Conservation (phyloP, 257 asterid species). For the Pogostemon cablin region DNA sequence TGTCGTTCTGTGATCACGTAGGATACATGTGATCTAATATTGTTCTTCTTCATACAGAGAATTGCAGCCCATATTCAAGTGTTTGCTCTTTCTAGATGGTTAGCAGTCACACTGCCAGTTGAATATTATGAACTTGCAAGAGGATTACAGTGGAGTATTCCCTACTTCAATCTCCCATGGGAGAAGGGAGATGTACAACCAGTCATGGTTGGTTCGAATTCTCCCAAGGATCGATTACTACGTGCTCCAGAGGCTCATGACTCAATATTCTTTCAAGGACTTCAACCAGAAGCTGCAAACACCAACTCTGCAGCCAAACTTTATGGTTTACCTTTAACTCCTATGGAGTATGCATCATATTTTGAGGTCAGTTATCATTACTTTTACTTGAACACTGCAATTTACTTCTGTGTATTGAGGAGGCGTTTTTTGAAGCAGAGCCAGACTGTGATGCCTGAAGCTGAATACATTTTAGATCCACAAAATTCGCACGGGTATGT, state of each 20-base stretch:
- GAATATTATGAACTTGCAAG: conserved; percentile 82
- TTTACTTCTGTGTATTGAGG: conserved; percentile 27
- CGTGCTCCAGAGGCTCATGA: conserved; percentile 42
- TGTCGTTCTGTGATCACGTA: not conserved
- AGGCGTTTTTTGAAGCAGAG: conserved; percentile 53
- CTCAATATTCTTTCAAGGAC: conserved; percentile 40
- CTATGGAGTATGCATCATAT: conserved; percentile 73
- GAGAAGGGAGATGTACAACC: conserved; percentile 45
- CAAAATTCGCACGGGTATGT: conserved; percentile 73
- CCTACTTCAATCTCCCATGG: conserved; percentile 92
- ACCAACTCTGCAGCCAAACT: conserved; percentile 40
- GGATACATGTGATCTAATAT: not conserved
- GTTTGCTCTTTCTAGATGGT: conserved; percentile 78
- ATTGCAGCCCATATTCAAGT: conserved; percentile 83
- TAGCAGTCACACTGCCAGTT: conserved; percentile 73
- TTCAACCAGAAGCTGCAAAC: conserved; percentile 46
- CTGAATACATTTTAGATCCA: conserved; percentile 71
- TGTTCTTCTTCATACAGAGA: conserved; percentile 57
- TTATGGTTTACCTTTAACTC: conserved; percentile 73
- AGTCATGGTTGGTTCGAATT: conserved; percentile 56
- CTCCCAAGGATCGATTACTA: conserved; percentile 49
- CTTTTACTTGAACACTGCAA: not conserved
- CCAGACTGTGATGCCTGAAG: conserved; percentile 68
- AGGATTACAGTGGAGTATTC: conserved; percentile 90
- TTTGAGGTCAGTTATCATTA: conserved; percentile 59